Percentiles rank a stretch among this genome's conserved stretches.
Evolutionary conservation across 306 rosid species (phyloP).

Genomic region (Prunus fruticosa): DNA sequence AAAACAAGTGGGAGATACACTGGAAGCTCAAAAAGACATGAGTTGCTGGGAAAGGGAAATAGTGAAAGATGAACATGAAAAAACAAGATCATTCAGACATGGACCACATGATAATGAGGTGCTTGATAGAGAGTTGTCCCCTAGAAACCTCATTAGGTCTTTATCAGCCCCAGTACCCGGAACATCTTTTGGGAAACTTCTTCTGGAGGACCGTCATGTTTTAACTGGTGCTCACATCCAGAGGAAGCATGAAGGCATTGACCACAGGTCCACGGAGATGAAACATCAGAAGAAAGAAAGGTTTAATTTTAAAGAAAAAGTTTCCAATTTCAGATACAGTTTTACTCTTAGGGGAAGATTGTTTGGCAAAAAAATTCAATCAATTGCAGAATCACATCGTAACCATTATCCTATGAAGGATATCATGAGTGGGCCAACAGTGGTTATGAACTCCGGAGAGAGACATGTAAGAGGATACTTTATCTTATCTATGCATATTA

Average conservation of each 20-base stretch:
- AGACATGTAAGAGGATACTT: constrained; percentile 62
- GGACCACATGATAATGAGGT: constrained; percentile 46
- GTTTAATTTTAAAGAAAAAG: constrained; percentile 79
- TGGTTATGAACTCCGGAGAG: constrained; percentile 60
- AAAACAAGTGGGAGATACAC: constrained; percentile 33
- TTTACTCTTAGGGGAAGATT: constrained; percentile 68
- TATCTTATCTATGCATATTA: not conserved
- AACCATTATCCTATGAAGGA: constrained; percentile 48
- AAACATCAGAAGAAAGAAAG: constrained; percentile 69
- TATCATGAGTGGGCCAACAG: constrained; percentile 85
- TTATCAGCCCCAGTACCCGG: constrained; percentile 96
- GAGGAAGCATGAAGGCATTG: constrained; percentile 87
- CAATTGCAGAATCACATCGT: constrained; percentile 50
- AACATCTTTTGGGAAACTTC: constrained; percentile 97
- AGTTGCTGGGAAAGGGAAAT: constrained; percentile 51
- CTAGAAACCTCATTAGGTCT: constrained; percentile 83
- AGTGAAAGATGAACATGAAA: constrained; percentile 45
- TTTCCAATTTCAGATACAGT: constrained; percentile 71
- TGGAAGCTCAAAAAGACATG: constrained; percentile 27
- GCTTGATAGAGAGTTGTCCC: constrained; percentile 63
- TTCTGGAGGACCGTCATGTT: constrained; percentile 88
- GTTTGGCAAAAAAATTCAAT: constrained; percentile 70
- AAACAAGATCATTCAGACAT: constrained; percentile 81
- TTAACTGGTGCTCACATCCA: constrained; percentile 85
- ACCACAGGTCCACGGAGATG: constrained; percentile 38